Evolutionary conservation across 192 early-diverging fungal genomes (phyloP).

Genomic region (Backusella luteola): DNA sequence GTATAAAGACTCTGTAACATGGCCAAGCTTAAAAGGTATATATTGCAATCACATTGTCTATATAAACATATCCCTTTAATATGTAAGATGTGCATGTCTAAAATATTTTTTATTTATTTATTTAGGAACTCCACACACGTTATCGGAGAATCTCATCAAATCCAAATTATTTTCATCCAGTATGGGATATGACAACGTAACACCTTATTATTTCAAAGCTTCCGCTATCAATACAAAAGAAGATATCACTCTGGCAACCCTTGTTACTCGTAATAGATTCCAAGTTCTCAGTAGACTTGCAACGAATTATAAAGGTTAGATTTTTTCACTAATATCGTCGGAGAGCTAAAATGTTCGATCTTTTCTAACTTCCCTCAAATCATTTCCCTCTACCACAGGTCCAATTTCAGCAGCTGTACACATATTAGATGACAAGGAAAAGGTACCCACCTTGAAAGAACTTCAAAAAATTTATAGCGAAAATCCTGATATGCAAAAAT

Average conservation of each 20-base stretch:
- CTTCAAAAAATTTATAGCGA: constrained; percentile 42
- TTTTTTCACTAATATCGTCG: constrained; percentile 31
- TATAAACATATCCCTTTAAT: no score
- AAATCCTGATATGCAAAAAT: constrained; percentile 45
- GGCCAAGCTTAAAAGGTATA: constrained; percentile 13
- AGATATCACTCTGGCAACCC: constrained; percentile 54
- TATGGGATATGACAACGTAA: constrained; percentile 51
- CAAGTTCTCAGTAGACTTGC: constrained; percentile 45
- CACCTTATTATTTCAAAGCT: constrained; percentile 53
- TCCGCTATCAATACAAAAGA: constrained; percentile 36
- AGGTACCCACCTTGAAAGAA: constrained; percentile 40
- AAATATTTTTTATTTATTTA: not conserved
- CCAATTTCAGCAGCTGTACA: constrained; percentile 60
- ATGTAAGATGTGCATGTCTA: no score
- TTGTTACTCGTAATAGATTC: constrained; percentile 53
- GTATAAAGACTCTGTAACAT: not conserved
- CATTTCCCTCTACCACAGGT: constrained; percentile 13
- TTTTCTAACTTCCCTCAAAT: not conserved
- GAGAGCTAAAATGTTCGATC: constrained; percentile 14
- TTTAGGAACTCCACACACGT: not conserved
- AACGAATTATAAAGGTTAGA: constrained; percentile 45
- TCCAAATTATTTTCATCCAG: constrained; percentile 52
- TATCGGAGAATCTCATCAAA: constrained; percentile 44
- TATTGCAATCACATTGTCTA: not conserved
- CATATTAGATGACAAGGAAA: constrained; percentile 47